Conservation (phyloP, 768 basidiomycete genomes). For the Harrya chromipes region DNA sequence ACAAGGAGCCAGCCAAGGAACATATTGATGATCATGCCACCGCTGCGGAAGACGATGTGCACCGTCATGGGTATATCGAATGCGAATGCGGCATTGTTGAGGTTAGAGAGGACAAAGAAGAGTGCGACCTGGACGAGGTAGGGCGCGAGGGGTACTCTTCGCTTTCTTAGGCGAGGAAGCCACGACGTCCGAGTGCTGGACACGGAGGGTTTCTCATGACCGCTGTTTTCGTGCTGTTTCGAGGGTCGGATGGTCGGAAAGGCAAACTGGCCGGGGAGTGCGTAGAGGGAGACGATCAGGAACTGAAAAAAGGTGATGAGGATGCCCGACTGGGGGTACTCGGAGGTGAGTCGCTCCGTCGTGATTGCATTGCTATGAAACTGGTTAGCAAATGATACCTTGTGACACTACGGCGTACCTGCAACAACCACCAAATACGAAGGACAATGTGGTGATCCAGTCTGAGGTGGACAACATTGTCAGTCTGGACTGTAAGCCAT, state of each 20-base stretch:
- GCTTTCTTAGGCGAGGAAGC: slow-evolving; percentile 52
- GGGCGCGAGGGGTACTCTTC: slow-evolving; percentile 64
- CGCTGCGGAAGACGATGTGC: slow-evolving; percentile 92
- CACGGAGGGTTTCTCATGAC: too few relatives aligned
- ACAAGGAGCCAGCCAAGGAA: slow-evolving; percentile 67
- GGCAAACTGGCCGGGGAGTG: slow-evolving; percentile 59
- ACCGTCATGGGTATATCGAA: slow-evolving; percentile 87
- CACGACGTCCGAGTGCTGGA: neutral
- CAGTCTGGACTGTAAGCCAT: neutral
- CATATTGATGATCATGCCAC: slow-evolving; percentile 83
- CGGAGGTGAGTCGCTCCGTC: slow-evolving; percentile 66
- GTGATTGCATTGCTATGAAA: slow-evolving; percentile 71
- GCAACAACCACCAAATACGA: slow-evolving; percentile 93
- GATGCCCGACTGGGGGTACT: slow-evolving; percentile 68
- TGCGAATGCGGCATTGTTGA: slow-evolving; percentile 92
- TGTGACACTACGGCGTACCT: slow-evolving; percentile 37
- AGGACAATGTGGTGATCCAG: slow-evolving; percentile 64
- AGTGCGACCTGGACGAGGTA: slow-evolving; percentile 81
- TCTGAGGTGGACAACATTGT: slow-evolving; percentile 22
- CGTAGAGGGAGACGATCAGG: slow-evolving; percentile 68
- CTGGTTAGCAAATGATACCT: neutral
- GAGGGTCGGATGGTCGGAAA: slow-evolving; percentile 9
- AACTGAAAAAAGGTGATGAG: slow-evolving; percentile 90
- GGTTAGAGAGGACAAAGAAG: slow-evolving; percentile 72
- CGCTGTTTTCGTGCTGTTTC: too few relatives aligned